Percentiles rank a stretch among this genome's conserved stretches.
Conservation (phyloP, 495 filamentous ascomycete genomes). For the Halenospora varia region DNA sequence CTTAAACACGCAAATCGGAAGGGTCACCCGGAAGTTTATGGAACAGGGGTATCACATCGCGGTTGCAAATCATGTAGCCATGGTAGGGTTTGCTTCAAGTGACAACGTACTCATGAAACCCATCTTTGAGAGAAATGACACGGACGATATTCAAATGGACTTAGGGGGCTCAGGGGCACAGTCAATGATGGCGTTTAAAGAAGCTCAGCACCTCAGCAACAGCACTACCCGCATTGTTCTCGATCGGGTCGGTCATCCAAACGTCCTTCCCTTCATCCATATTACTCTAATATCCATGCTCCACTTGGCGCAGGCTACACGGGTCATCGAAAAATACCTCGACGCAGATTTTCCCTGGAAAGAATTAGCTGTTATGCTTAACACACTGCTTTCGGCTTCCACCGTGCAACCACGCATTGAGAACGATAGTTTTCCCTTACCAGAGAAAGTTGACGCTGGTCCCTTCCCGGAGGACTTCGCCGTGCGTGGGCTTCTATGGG, state of each 20-base stretch:
- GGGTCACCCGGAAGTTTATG: slow-evolving; percentile 55
- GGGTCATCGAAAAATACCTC: not conserved
- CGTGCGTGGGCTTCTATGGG: slow-evolving; percentile 70
- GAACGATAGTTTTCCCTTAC: slow-evolving; percentile 46
- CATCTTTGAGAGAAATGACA: not conserved
- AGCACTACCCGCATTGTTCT: slow-evolving; percentile 4
- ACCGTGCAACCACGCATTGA: slow-evolving; percentile 19
- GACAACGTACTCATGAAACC: slow-evolving; percentile 10
- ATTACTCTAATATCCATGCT: slow-evolving; percentile 9
- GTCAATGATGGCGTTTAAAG: not conserved
- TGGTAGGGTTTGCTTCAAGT: slow-evolving; percentile 11
- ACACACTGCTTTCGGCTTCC: slow-evolving; percentile 27
- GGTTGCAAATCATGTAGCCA: slow-evolving; percentile 12
- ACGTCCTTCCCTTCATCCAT: slow-evolving; percentile 15
- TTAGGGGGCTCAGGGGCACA: not conserved
- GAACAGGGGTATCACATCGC: slow-evolving; percentile 65
- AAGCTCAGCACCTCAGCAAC: slow-evolving; percentile 1
- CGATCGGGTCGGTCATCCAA: slow-evolving; percentile 10
- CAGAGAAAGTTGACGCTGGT: slow-evolving; percentile 47
- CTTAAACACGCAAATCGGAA: slow-evolving; percentile 57
- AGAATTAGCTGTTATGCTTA: slow-evolving; percentile 2
- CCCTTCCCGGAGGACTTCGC: slow-evolving; percentile 81
- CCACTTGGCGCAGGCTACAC: not conserved
- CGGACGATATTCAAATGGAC: not conserved
- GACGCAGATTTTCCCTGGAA: slow-evolving; percentile 12